Conservation (phyloP, 2,329 filamentous ascomycete genomes). For the Chaetomiaceae sp. region DNA sequence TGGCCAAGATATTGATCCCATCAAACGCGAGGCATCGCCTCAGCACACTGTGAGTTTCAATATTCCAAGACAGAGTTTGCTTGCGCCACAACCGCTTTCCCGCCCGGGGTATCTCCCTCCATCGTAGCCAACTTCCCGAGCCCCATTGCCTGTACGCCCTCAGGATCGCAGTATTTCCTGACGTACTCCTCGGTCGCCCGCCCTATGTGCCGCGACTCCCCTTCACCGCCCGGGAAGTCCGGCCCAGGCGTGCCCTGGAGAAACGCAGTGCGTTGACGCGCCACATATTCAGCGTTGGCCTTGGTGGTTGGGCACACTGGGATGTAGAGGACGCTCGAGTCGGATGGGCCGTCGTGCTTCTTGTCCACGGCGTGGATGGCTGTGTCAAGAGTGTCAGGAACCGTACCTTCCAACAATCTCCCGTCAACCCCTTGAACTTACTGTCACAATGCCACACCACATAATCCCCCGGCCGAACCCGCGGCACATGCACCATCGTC, state of each 20-base stretch:
- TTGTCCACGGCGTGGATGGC: conserved; percentile 78
- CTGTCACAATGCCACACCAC: conserved; percentile 80
- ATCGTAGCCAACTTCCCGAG: conserved; percentile 33
- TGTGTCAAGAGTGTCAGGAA: conserved; percentile 15
- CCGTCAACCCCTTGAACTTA: conserved; percentile 28
- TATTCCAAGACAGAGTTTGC: conserved; percentile 44
- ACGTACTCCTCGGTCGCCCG: conserved; percentile 38
- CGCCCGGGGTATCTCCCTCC: conserved; percentile 29
- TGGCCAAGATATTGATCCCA: no score
- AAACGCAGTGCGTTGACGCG: conserved; percentile 65
- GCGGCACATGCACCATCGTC: conserved; percentile 67
- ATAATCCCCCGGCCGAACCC: conserved; percentile 65
- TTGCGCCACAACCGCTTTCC: conserved; percentile 31
- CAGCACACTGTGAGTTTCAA: conserved; percentile 24
- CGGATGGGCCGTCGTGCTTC: conserved; percentile 61
- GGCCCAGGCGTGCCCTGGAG: conserved; percentile 59
- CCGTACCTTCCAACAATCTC: no score
- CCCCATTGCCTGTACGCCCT: conserved; percentile 40
- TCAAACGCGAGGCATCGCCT: no score
- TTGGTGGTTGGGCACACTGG: conserved; percentile 77
- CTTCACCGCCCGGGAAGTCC: conserved; percentile 66
- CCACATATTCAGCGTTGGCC: conserved; percentile 64
- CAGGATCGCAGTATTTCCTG: conserved; percentile 26
- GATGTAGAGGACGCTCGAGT: conserved; percentile 85
- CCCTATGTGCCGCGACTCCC: conserved; percentile 52